phyloP scores from a whole-genome alignment of 257 asterid species.

The Coffea eugenioides region DNA sequence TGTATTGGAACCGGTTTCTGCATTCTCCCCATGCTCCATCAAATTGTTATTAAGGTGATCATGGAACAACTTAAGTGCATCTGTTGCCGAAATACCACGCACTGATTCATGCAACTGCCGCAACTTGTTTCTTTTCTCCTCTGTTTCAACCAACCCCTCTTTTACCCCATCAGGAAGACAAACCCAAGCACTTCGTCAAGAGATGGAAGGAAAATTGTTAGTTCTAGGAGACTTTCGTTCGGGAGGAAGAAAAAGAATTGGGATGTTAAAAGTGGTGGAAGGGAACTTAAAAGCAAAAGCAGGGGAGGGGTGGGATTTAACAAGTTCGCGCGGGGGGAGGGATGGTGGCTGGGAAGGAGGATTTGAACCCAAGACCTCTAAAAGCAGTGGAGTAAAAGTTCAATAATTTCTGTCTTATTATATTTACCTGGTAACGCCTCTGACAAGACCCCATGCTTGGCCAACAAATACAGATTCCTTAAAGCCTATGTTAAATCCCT shows the following conservation, averaged over 20 bases:
- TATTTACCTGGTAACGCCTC: constrained; percentile 73
- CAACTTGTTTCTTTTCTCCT: constrained; percentile 54
- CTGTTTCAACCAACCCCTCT: constrained; percentile 58
- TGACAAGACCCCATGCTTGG: constrained; percentile 64
- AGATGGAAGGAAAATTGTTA: constrained; percentile 11
- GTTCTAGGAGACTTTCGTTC: background rate
- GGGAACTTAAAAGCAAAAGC: background rate
- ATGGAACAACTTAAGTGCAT: constrained; percentile 53
- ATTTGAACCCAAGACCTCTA: too few relatives aligned
- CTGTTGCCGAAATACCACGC: constrained; percentile 48
- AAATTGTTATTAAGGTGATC: constrained; percentile 38
- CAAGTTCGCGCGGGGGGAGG: too few relatives aligned
- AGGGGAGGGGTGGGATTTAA: too few relatives aligned
- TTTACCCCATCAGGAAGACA: constrained; percentile 52
- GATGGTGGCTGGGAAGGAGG: too few relatives aligned
- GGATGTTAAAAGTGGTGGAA: background rate
- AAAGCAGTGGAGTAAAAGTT: background rate
- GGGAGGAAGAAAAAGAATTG: background rate
- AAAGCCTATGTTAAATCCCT: constrained; percentile 80
- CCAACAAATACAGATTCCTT: constrained; percentile 61
- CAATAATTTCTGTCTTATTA: background rate
- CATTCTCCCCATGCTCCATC: constrained; percentile 19
- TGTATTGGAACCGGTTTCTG: constrained; percentile 16
- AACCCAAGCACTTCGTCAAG: constrained; percentile 50
- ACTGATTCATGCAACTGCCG: constrained; percentile 50